Evolutionary conservation across 1,139 yeast species (phyloP).

Genomic region (Arxiozyma slooffiae): DNA sequence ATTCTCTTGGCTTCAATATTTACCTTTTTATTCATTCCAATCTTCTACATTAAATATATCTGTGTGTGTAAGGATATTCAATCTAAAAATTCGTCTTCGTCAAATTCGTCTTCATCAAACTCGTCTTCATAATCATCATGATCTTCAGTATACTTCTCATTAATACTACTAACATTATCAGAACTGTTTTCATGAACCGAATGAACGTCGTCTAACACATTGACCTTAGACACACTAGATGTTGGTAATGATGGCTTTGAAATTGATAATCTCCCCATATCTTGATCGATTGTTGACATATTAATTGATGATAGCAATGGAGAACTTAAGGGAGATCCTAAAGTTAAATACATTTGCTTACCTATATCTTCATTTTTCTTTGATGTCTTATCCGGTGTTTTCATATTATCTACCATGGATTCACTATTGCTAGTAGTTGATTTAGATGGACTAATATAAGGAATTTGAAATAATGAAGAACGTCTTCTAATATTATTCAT

Average conservation of each 20-base stretch:
- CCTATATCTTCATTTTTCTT: conserved; percentile 13
- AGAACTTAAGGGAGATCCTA: conserved; percentile 29
- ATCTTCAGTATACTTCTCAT: not conserved
- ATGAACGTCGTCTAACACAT: conserved; percentile 19
- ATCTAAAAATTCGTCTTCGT: conserved; percentile 23
- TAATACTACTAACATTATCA: too few species aligned
- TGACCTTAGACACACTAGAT: conserved; percentile 18
- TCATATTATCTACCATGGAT: not conserved
- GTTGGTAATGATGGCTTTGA: conserved; percentile 14
- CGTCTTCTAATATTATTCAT: not conserved
- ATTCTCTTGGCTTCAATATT: not conserved
- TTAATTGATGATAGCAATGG: conserved; percentile 16
- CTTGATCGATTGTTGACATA: conserved; percentile 6
- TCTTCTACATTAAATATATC: not conserved
- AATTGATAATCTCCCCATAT: conserved; percentile 12
- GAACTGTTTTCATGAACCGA: conserved; percentile 5
- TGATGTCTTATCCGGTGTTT: conserved; percentile 1
- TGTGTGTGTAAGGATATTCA: not conserved
- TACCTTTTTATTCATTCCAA: too few species aligned
- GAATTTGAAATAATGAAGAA: not conserved
- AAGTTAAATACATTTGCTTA: conserved; percentile 24
- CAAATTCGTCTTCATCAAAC: conserved; percentile 17
- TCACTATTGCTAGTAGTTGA: not conserved
- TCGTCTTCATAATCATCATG: conserved; percentile 9
- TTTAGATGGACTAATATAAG: not conserved